Conservation (phyloP, 345 rosid genomes). For the Psidium friedrichsthalianum region DNA sequence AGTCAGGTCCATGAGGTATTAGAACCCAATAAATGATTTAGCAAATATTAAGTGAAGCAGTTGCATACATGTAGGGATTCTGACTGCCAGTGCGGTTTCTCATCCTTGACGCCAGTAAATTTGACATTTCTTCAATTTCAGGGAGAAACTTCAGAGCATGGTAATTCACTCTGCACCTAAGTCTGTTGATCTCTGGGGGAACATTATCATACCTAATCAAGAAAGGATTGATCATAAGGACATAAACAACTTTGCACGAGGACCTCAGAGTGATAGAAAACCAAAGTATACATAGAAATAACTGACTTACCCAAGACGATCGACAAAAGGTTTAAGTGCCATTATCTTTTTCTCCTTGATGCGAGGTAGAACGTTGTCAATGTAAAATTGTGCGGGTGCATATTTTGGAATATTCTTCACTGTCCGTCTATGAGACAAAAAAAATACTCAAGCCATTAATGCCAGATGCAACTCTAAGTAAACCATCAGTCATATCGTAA, state of each 20-base stretch:
- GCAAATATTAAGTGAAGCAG: conserved; percentile 2
- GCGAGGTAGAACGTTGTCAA: conserved; percentile 97
- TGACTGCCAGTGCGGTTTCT: conserved; percentile 84
- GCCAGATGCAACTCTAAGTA: background rate
- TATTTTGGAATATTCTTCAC: conserved; percentile 99
- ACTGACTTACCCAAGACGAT: conserved; percentile 80
- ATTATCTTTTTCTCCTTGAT: conserved; percentile 98
- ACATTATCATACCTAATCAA: conserved; percentile 82
- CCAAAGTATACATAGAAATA: background rate
- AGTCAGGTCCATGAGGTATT: background rate
- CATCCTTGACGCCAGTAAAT: conserved; percentile 84
- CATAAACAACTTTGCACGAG: background rate
- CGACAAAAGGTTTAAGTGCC: conserved; percentile 98
- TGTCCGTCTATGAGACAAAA: conserved; percentile 57
- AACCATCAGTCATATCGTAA: background rate
- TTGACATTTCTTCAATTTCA: conserved; percentile 84
- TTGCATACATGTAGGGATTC: conserved; percentile 80
- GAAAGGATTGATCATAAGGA: background rate
- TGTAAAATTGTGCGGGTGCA: conserved; percentile 94
- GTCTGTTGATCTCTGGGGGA: conserved; percentile 92
- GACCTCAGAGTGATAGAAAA: background rate
- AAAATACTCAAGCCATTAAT: conserved; percentile 5
- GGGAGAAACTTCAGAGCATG: conserved; percentile 98
- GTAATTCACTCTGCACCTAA: conserved; percentile 96
- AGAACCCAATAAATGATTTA: conserved; percentile 1